phyloP scores from a whole-genome alignment of 2,329 filamentous ascomycete species.

The Akanthomyces lecanii region DNA sequence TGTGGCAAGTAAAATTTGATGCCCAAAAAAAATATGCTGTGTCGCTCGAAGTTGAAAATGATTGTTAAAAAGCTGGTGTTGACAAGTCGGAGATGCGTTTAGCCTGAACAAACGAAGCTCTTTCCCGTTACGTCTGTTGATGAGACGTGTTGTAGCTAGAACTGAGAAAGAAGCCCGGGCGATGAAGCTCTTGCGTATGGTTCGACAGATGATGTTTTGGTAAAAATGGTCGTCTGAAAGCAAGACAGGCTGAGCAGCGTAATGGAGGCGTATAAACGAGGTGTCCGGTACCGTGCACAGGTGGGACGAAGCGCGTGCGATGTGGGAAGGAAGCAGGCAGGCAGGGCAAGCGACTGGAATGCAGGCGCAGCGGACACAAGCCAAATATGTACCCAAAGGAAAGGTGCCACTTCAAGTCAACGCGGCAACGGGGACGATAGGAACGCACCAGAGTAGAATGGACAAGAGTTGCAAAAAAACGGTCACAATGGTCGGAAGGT shows the following conservation, averaged over 20 bases:
- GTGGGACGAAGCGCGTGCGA: not conserved
- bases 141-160: not conserved
- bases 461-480: not conserved
- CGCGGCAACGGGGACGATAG: slow-evolving; percentile 6
- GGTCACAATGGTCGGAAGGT: not conserved
- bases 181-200: slow-evolving; percentile 6
- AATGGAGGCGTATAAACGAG: not conserved
- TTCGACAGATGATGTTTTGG: slow-evolving; percentile 7
- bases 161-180: not conserved
- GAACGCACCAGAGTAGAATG: slow-evolving; percentile 7
- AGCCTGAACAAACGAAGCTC: not conserved
- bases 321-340: not conserved
- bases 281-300: not conserved
- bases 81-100: not conserved
- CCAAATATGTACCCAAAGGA: not conserved
- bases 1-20: slow-evolving; percentile 5
- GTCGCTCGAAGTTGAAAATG: slow-evolving; percentile 1
- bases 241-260: not conserved
- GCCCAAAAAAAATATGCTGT: slow-evolving; percentile 11
- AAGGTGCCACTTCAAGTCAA: slow-evolving; percentile 10
- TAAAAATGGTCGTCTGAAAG: not conserved
- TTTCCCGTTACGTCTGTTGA: not conserved
- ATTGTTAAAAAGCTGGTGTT: not conserved
- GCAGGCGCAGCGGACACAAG: slow-evolving; percentile 8
- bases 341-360: slow-evolving; percentile 12